Evolutionary conservation across 352 stramenopile species (phyloP), one percentile per base, ranked within the genome.

Genomic region (Phytophthora uliginosa): DNA sequence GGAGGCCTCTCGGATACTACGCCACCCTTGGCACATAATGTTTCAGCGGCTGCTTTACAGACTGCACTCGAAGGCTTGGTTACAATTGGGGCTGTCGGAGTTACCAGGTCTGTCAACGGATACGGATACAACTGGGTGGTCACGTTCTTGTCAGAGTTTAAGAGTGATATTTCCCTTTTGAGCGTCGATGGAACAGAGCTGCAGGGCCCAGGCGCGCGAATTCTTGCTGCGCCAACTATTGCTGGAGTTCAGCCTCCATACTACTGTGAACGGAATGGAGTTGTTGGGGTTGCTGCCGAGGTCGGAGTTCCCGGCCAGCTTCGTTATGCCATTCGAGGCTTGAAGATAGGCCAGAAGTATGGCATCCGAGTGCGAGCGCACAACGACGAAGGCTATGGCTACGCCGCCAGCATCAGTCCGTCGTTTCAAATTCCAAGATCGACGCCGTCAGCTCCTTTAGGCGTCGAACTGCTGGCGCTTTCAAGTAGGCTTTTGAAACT

Each of bases 101-200:
- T 99, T 2, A 89, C 77, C 2, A 80, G 93, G 4, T 91, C 85
- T 10, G 6, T 36, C 2, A 99, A 99, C 63, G 98, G 97, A 36
- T 98, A 98, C 74, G 97, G 97, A 1, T 97, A 94, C 82, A 98
- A 98, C 66, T 99, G 97, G 92, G 73, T 98, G 36, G 84, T 99
- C 28, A 98, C 91, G 15, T 99, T 99, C 76, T 22, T 98, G 12
- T 93, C 79, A 12, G 92, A 98, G 15, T 74, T 97, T 24, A 91
- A 85, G 22, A 82, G 80, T 48, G 84, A 97, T 13, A 73, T 98
- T 10, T 86, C 82, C 10, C 65, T 98, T 4, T 79, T 99, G 10
- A 88, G 74, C 18, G 86, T 98, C 0, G 94, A 99, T 66, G 95
- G 93, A 51, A 97, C 92, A 0, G 83, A 93, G 59, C 84, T 99